Conservation (phyloP, 139 green algal genomes). For the Pleodorina starrii region DNA sequence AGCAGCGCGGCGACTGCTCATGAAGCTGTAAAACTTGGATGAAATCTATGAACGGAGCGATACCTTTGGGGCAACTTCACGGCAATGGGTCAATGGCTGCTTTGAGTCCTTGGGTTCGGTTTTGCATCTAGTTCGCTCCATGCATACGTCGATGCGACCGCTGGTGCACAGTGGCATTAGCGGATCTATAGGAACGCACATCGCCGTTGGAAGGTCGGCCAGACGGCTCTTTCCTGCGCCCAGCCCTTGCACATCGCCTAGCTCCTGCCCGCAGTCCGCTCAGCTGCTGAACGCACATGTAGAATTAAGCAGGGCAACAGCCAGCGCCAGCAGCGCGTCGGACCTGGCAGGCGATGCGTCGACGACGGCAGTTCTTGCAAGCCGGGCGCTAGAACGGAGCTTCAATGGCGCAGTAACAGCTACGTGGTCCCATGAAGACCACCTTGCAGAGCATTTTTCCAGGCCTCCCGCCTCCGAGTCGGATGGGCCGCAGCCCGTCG, state of each 20-base stretch:
- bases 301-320: not conserved
- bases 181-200: not conserved
- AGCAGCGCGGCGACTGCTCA: too few relatives aligned
- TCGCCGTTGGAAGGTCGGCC: not conserved
- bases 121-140: not conserved
- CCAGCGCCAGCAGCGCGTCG: not conserved
- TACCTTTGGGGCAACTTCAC: not conserved
- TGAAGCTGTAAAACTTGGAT: too few relatives aligned
- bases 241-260: not conserved
- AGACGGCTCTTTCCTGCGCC: not conserved
- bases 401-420: not conserved
- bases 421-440: not conserved
- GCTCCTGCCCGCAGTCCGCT: not conserved
- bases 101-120: not conserved
- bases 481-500: not conserved
- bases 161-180: conserved; percentile 6
- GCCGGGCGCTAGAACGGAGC: not conserved
- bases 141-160: conserved; percentile 17
- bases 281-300: not conserved
- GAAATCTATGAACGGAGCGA: not conserved
- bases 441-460: not conserved
- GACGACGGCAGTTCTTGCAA: conserved; percentile 3
- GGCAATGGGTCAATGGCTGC: not conserved
- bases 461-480: not conserved
- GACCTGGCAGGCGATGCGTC: conserved; percentile 12